phyloP scores from a whole-genome alignment of 192 early-diverging fungal genomes.

The Mortierella hygrophila region DNA sequence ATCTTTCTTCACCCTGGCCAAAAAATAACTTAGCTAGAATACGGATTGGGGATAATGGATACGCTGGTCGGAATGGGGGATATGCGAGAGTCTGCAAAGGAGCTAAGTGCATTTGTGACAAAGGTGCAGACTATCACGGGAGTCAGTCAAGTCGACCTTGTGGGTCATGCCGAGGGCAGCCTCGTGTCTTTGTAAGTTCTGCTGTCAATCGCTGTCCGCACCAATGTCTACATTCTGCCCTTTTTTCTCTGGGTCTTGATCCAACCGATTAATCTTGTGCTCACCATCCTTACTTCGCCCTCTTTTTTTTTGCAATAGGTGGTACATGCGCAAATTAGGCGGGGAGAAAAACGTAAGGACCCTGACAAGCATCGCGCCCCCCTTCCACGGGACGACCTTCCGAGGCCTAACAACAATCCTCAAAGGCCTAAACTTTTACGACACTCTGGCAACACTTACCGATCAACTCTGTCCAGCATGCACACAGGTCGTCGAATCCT shows the following conservation, averaged over 20 bases:
- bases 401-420: background rate
- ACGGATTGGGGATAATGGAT: slow-evolving; percentile 5
- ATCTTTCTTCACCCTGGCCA: background rate
- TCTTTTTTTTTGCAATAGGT: background rate
- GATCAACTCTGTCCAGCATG: slow-evolving; percentile 1
- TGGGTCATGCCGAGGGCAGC: background rate
- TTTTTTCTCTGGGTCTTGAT: background rate
- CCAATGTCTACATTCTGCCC: background rate
- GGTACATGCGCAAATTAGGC: background rate
- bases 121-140: slow-evolving; percentile 14
- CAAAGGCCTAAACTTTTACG: slow-evolving; percentile 4
- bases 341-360: background rate
- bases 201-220: no score
- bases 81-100: slow-evolving; percentile 10
- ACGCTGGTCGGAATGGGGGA: background rate
- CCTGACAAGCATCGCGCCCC: background rate
- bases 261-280: background rate
- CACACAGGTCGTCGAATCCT: background rate
- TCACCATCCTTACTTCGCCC: background rate
- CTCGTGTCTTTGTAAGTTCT: slow-evolving; percentile 5
- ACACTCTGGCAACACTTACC: background rate
- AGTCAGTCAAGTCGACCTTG: slow-evolving; percentile 2
- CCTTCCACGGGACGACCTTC: slow-evolving; percentile 5
- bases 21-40: background rate
- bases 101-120: background rate